Evolutionary conservation across 176 grass and related monocot genomes (phyloP), one percentile per base, ranked within the genome.

Genomic region (Juncus effusus): DNA sequence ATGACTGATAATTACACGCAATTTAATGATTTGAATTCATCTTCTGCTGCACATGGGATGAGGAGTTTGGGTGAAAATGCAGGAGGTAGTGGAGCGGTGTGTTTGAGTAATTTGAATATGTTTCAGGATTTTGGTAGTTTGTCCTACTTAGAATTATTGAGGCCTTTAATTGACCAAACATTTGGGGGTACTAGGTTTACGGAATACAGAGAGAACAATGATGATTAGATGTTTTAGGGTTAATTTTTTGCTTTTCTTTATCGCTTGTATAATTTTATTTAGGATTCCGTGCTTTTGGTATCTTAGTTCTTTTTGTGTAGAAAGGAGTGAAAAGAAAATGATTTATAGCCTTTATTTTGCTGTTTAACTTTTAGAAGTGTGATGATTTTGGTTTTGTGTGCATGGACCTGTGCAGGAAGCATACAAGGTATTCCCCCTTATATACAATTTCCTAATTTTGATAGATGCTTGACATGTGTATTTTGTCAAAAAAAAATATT

Each of bases 61-160:
- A 28, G 19, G 57, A 36, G 42, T 59, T 14, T n/a, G 13, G 41
- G 19, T 72, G 54, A 35, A 59, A 72, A 50, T 8, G 13, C 35
- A 59, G 11, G 42, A 2, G 11, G 68, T 72, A 15, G 42, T 16
- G 44, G 9, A 47, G 44, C 6, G 44, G 44, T 47, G 4, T 47
- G 44, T 47, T 47, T 47, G 44, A 47, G 44, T 47, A 47, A 47
- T 47, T 47, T 47, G 44, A 47, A 47, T 47, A 6, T 47, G 44
- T 52, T 72, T 59, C 68, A 58, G 12, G 57, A 72, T 59, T 16
- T 72, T 53, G 36, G 39, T 28, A 57, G 42, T 72, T 53, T 42
- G 16, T 42, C 54, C 28, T 72, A 72, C 57, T 39, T 72, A 13
- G 53, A 72, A 72, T 72, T 72, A 59, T 55, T 59, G 13, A 72